Evolutionary conservation across 768 basidiomycete genomes (phyloP).

Genomic region (Suillus ampliporus): DNA sequence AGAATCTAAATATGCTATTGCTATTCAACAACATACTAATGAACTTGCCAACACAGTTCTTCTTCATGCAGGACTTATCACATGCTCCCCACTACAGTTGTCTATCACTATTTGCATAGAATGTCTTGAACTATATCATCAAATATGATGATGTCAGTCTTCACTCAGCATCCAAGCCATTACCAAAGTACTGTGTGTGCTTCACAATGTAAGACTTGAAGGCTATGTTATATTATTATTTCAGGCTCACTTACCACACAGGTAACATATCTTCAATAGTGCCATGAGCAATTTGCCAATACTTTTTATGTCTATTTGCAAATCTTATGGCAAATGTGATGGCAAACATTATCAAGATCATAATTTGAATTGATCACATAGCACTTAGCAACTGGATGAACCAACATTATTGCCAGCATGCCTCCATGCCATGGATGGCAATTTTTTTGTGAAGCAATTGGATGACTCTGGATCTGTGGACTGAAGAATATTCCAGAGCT

Average conservation of each 20-base stretch:
- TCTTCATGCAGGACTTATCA: not conserved
- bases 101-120: not conserved
- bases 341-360: no score
- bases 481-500: constrained; percentile 22
- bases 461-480: constrained; percentile 25
- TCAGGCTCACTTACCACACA: not conserved
- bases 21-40: not conserved
- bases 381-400: constrained; percentile 27
- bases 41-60: not conserved
- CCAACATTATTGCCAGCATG: constrained; percentile 26
- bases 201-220: constrained; percentile 6
- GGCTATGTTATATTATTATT: not conserved
- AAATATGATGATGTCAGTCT: not conserved
- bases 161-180: constrained; percentile 6
- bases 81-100: not conserved
- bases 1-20: not conserved
- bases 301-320: not conserved
- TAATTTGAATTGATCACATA: no score
- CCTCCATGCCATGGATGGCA: constrained; percentile 40
- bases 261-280: constrained; percentile 1
- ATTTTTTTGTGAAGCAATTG: constrained; percentile 40
- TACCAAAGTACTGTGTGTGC: not conserved
- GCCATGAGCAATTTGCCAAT: not conserved
- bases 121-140: not conserved
- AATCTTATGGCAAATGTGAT: not conserved